Evolutionary conservation across 441 rosid genomes (phyloP), one percentile per base, ranked within the genome.

Genomic region (Euphorbia schlechtendalii): DNA sequence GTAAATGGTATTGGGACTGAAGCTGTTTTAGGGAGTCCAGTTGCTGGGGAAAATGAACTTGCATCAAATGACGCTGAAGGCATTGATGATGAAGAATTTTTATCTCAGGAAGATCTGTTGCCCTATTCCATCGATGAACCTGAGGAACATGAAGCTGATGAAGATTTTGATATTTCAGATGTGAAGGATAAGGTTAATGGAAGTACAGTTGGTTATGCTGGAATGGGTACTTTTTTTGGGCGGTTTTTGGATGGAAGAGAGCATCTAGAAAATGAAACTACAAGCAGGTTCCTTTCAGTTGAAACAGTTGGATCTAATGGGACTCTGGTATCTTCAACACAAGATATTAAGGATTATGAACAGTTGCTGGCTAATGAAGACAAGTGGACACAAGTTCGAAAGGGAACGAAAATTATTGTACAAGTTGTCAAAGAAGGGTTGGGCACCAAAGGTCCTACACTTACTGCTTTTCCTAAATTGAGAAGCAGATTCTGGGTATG

Each of bases 391-490:
- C 80, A 77, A 69, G 91, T 93, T 70, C 83, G 84, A 40, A 85
- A 81, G 77, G 99, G 99, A 60, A 90, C 96, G 77, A 93, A 90
- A 74, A 82, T 93, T 61, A 78, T 90, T 80, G 99, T 90, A 65
- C 99, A 93, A 80, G 96, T 93, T 70, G 95, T 90, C 79, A 93
- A 90, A 82, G 99, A 93, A 81, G 99, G 95, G 43, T 83, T 93
- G 67, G 97, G 99, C 71, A 80, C 96, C 38, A 93, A 90, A 78
- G 88, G 96, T 74, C 99, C 99, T 54, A 86, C 88, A 45, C 74
- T 84, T 77, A 90, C 96, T 67, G 88, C 97, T 66, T 84, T 87
- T 82, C 99, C 97, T n/a, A 84, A 77, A 77, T 71, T 93, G 68
- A 81, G 78, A 84, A 86, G 99, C 74, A 85, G 99, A 82, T 93